phyloP scores from a whole-genome alignment of 108 stramenopile species.

The Skeletonema menzelii region DNA sequence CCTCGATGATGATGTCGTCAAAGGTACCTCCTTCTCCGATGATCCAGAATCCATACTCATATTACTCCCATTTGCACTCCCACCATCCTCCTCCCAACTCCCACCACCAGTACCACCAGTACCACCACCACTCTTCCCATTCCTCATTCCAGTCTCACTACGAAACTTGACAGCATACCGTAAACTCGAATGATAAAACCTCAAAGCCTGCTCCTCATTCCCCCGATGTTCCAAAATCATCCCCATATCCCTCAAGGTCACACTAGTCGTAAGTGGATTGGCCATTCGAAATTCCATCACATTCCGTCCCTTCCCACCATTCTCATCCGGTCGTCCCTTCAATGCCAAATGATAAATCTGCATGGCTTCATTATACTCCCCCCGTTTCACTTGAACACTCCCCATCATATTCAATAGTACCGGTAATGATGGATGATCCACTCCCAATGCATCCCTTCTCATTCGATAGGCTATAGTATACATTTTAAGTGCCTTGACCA shows the following conservation, averaged over 20 bases:
- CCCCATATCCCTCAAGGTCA: conserved; percentile 86
- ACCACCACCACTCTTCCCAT: not conserved
- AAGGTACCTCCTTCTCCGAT: not conserved
- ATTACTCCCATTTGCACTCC: conserved; percentile 1
- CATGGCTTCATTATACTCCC: conserved; percentile 79
- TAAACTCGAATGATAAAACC: conserved; percentile 81
- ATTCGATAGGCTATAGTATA: conserved; percentile 90
- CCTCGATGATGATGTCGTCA: not conserved
- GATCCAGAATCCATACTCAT: conserved; percentile 5
- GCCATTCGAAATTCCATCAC: conserved; percentile 5
- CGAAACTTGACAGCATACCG: conserved; percentile 49
- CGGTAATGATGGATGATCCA: conserved; percentile 69
- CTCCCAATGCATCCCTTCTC: conserved; percentile 66
- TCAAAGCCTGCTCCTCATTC: conserved; percentile 64
- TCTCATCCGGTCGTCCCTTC: conserved; percentile 49
- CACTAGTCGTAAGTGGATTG: conserved; percentile 55
- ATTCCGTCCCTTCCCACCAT: conserved; percentile 12
- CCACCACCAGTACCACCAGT: not conserved
- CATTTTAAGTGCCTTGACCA: conserved; percentile 75
- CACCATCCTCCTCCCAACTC: not conserved
- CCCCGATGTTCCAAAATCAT: conserved; percentile 74
- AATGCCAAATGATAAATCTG: conserved; percentile 74
- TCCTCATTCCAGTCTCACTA: not conserved
- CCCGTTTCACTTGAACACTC: conserved; percentile 74
- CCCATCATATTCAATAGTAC: conserved; percentile 86